These are phyloP conservation scores for Phenoliferia sp. DNA, from an alignment of 1,284 basidiomycete genomes.

Conservation along the genomic window DNA sequence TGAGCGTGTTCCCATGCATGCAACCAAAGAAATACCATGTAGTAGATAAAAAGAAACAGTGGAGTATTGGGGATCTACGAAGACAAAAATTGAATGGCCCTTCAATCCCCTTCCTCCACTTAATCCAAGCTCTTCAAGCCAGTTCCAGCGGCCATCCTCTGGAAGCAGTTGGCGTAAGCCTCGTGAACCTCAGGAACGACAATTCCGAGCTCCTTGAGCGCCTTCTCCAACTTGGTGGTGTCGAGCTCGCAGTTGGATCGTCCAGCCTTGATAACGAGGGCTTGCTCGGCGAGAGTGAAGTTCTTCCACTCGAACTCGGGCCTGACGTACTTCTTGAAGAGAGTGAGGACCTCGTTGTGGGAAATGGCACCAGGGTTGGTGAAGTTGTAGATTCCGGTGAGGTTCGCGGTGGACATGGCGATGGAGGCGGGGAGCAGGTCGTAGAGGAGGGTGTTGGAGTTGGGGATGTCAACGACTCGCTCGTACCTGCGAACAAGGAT, in stretches of 20 bases:
- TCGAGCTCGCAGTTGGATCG: constrained; percentile 8
- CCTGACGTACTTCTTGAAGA: constrained; percentile 1
- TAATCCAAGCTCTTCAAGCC: not conserved
- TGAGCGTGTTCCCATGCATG: too few relatives aligned
- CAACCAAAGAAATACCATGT: too few relatives aligned
- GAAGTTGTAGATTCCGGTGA: constrained; percentile 2
- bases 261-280: constrained; percentile 2
- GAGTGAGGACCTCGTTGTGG: constrained; percentile 6
- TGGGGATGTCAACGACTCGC: constrained; percentile 5
- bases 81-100: too few relatives aligned
- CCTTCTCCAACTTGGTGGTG: not conserved
- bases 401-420: not conserved
- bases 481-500: not conserved
- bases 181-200: constrained; percentile 1
- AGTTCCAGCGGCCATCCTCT: not conserved
- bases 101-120: too few relatives aligned
- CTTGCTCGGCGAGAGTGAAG: constrained; percentile 4
- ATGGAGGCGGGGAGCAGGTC: constrained; percentile 5
- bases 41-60: too few relatives aligned
- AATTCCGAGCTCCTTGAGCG: not conserved
- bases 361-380: constrained; percentile 5
- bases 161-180: not conserved
- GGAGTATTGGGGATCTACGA: too few relatives aligned
- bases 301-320: constrained; percentile 2
- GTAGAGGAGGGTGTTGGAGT: constrained; percentile 6